phyloP scores from a whole-genome alignment of 108 stramenopile genomes.

The Chaetoceros tenuissimus region DNA sequence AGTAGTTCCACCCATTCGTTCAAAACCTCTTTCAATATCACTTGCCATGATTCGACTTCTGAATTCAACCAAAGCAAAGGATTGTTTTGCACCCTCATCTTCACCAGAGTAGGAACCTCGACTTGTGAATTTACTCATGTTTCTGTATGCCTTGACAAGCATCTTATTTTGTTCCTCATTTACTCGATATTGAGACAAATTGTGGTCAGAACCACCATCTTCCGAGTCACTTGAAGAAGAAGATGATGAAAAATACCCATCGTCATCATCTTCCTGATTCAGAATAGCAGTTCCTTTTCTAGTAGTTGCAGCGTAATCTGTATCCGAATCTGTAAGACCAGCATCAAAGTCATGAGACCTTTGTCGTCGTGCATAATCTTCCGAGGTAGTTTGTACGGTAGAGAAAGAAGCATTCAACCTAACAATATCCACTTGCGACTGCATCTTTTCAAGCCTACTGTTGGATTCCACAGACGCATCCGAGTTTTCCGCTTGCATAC shows the following conservation, averaged over 20 bases:
- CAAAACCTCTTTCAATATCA: constrained; percentile 80
- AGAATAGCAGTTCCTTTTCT: constrained; percentile 1
- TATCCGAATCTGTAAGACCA: constrained; percentile 33
- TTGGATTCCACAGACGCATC: not conserved
- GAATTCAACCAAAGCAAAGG: constrained; percentile 83
- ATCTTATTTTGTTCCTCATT: constrained; percentile 46
- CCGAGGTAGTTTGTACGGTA: constrained; percentile 40
- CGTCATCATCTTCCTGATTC: constrained; percentile 11
- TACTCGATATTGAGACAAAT: constrained; percentile 49
- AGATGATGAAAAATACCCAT: not conserved
- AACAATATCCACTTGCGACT: constrained; percentile 17
- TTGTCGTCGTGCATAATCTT: constrained; percentile 26
- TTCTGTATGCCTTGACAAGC: constrained; percentile 63
- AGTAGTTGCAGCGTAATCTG: constrained; percentile 7
- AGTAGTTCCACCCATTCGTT: constrained; percentile 68
- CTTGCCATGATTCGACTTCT: constrained; percentile 87
- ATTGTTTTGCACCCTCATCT: constrained; percentile 71
- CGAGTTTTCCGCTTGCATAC: not conserved
- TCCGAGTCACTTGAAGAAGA: constrained; percentile 2
- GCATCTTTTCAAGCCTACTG: not conserved
- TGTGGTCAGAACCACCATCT: constrained; percentile 14
- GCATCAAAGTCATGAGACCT: constrained; percentile 47
- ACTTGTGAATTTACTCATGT: constrained; percentile 40
- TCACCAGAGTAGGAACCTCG: constrained; percentile 22
- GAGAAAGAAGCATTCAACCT: constrained; percentile 37